Conservation (phyloP, 2,329 filamentous ascomycete species). For the Tolypocladium paradoxum region DNA sequence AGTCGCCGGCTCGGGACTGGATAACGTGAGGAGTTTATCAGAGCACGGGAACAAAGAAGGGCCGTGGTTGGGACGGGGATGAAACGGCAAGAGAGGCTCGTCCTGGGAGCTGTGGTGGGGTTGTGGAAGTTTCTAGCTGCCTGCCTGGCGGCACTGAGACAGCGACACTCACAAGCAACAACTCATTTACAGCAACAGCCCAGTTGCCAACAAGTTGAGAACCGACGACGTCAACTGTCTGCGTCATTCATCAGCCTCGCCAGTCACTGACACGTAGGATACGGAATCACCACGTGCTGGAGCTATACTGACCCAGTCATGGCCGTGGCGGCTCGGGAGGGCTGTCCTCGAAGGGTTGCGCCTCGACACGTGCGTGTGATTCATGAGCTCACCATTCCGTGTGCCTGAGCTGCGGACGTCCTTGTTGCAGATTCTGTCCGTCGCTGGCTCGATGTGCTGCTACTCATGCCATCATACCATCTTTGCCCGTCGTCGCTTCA, state of each 20-base stretch:
- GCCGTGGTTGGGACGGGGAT: neutral
- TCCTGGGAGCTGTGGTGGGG: neutral
- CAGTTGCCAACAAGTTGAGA: too few species aligned
- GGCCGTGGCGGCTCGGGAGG: neutral
- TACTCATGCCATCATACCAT: neutral
- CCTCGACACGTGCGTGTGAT: neutral
- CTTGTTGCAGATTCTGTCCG: too few species aligned
- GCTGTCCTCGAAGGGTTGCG: neutral
- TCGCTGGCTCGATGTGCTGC: neutral
- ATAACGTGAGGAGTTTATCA: too few species aligned
- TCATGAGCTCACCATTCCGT: neutral
- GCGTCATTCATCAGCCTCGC: neutral
- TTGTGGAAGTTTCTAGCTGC: constrained; percentile 13
- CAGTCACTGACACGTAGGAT: neutral
- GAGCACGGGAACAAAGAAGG: neutral
- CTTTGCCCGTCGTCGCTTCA: too few species aligned
- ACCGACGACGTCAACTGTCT: too few species aligned
- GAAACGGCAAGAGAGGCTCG: neutral
- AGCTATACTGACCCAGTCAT: neutral
- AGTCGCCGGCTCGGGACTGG: neutral
- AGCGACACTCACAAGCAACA: neutral
- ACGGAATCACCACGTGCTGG: neutral
- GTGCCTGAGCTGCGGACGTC: too few species aligned
- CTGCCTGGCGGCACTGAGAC: neutral
- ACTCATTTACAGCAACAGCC: too few species aligned